A percentile compares a stretch with the other conserved stretches of the same genome.
phyloP scores from a whole-genome alignment of 345 rosid genomes.

The Hibiscus trionum region DNA sequence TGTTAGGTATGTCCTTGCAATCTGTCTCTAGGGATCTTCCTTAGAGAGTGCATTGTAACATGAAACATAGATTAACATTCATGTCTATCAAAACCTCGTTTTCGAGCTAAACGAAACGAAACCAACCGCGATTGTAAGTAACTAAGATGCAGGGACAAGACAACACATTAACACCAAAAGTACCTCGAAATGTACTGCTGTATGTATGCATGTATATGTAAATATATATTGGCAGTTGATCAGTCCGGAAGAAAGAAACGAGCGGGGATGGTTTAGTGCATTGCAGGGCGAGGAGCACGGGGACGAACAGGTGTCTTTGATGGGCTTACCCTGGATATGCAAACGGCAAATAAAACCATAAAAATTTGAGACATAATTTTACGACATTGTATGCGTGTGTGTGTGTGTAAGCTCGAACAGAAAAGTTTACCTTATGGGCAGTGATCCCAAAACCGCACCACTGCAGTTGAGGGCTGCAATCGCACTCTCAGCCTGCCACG shows the following conservation, averaged over 20 bases:
- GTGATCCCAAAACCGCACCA: constrained; percentile 65
- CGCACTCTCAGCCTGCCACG: constrained; percentile 92
- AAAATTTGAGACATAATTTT: background rate
- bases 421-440: constrained; percentile 66
- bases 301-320: constrained; percentile 98
- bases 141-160: constrained; percentile 16
- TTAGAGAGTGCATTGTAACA: background rate
- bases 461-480: constrained; percentile 91
- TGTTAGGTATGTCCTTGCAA: constrained; percentile 14
- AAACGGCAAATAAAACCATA: background rate
- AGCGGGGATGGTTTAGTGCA: constrained; percentile 25
- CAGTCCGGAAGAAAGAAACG: constrained; percentile 22
- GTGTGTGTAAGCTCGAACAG: background rate
- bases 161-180: constrained; percentile 19
- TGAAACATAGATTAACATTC: constrained; percentile 29
- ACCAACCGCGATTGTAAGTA: background rate
- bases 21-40: constrained; percentile 13
- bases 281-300: constrained; percentile 41
- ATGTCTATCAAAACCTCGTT: constrained; percentile 28
- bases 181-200: constrained; percentile 28
- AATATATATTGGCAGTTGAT: constrained; percentile 17
- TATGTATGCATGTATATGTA: constrained; percentile 23
- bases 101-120: constrained; percentile 9
- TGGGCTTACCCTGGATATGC: constrained; percentile 82
- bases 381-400: background rate